These are phyloP conservation scores for Myxozyma neotropica DNA, from an alignment of 805 yeast species.

Conservation along the genomic window DNA sequence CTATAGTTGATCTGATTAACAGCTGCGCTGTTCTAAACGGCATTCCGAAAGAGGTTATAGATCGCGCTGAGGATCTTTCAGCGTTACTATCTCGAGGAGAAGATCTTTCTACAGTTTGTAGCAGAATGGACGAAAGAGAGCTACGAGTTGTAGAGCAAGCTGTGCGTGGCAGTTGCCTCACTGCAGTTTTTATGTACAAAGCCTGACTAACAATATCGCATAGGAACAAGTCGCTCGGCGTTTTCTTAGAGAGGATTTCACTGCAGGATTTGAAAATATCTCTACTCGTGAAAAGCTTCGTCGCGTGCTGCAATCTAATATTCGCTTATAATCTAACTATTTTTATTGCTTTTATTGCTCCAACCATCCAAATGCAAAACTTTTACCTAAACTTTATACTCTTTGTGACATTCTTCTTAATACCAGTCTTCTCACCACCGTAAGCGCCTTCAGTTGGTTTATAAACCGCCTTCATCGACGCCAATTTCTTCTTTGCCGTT, in stretches of 20 bases:
- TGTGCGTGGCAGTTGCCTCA: too few species aligned
- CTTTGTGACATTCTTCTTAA: slow-evolving; percentile 88
- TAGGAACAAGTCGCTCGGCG: slow-evolving; percentile 39
- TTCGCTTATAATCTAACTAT: neutral
- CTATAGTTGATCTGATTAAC: neutral
- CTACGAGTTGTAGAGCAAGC: slow-evolving; percentile 19
- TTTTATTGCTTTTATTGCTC: neutral
- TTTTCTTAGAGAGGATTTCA: slow-evolving; percentile 40
- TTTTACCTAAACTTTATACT: slow-evolving; percentile 65
- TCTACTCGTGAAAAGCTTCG: slow-evolving; percentile 8
- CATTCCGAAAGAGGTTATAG: slow-evolving; percentile 40
- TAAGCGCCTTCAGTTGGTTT: slow-evolving; percentile 71
- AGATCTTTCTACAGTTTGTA: slow-evolving; percentile 35
- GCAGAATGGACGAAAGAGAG: slow-evolving; percentile 34
- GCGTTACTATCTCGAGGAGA: slow-evolving; percentile 30
- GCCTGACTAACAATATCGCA: neutral
- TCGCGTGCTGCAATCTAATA: slow-evolving; percentile 5
- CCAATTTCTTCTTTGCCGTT: slow-evolving; percentile 88
- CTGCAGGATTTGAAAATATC: neutral
- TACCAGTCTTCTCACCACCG: slow-evolving; percentile 95
- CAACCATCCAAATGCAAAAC: neutral
- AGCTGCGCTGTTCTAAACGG: slow-evolving; percentile 50
- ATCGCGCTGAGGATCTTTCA: slow-evolving; percentile 43
- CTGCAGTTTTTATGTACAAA: too few species aligned
- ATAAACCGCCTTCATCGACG: slow-evolving; percentile 88